phyloP scores from a whole-genome alignment of 2,329 filamentous ascomycete genomes.

The Colletotrichum sp. region DNA sequence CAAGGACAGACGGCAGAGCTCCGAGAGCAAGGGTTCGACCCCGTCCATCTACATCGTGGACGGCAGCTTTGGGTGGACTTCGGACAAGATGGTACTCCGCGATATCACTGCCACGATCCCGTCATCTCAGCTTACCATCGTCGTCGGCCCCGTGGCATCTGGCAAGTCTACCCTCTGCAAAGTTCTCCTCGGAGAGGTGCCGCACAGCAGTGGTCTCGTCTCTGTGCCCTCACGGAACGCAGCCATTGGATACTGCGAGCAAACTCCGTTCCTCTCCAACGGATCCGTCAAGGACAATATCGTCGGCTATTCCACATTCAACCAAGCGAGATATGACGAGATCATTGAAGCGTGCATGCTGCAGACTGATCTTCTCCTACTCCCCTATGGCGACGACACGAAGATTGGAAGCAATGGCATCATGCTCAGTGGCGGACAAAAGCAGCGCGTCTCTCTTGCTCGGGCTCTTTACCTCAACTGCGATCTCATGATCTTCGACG shows the following conservation, averaged over 20 bases:
- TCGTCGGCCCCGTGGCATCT: conserved; percentile 43
- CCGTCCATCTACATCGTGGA: conserved; percentile 2
- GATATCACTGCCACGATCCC: conserved; percentile 37
- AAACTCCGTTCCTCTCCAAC: conserved; percentile 29
- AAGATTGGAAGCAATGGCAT: conserved; percentile 36
- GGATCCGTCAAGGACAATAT: conserved; percentile 29
- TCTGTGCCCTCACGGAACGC: conserved; percentile 12
- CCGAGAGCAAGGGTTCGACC: background rate
- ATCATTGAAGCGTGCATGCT: conserved; percentile 25
- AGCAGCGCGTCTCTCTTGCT: conserved; percentile 30
- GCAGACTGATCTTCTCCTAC: conserved; percentile 18
- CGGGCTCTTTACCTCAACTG: conserved; percentile 27
- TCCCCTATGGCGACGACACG: conserved; percentile 34
- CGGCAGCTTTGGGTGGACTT: conserved; percentile 37
- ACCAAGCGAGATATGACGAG: conserved; percentile 23
- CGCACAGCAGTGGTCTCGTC: conserved; percentile 24
- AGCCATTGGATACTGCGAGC: conserved; percentile 35
- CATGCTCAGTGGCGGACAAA: conserved; percentile 38
- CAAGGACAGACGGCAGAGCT: background rate
- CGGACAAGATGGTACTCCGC: conserved; percentile 28
- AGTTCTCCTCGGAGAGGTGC: conserved; percentile 35
- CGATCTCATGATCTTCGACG: conserved; percentile 33
- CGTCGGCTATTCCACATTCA: conserved; percentile 22
- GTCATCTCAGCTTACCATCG: conserved; percentile 35
- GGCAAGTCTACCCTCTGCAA: conserved; percentile 47